Conservation (phyloP, 768 basidiomycete species). For the Boletellus sp. region DNA sequence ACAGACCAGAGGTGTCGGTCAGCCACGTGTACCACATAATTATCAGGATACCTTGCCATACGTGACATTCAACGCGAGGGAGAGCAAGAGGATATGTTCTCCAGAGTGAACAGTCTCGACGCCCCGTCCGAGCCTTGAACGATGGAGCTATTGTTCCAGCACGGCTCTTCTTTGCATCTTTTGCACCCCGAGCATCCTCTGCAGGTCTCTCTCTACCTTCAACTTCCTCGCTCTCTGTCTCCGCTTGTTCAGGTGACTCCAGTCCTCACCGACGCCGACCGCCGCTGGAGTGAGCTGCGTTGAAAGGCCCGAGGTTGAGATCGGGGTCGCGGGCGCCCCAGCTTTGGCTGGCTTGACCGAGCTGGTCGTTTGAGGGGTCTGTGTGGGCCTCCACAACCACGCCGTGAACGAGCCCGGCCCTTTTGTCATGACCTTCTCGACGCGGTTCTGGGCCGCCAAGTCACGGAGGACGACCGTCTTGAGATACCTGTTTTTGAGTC, state of each 20-base stretch:
- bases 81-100: background rate
- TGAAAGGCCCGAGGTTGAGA: background rate
- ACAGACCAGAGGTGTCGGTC: too few species aligned
- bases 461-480: slow-evolving; percentile 50
- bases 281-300: slow-evolving; percentile 22
- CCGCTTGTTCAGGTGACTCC: slow-evolving; percentile 54
- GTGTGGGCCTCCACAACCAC: slow-evolving; percentile 40
- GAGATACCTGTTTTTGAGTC: slow-evolving; percentile 42
- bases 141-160: background rate
- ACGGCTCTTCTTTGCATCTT: slow-evolving; percentile 14
- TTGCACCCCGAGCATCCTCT: slow-evolving; percentile 36
- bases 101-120: background rate
- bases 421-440: slow-evolving; percentile 40
- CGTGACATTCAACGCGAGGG: background rate
- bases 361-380: background rate
- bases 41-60: too few species aligned
- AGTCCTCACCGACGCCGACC: slow-evolving; percentile 40
- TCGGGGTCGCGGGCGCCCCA: background rate
- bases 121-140: background rate
- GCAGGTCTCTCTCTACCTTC: slow-evolving; percentile 44
- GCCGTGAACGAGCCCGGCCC: slow-evolving; percentile 27
- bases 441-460: slow-evolving; percentile 38
- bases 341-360: background rate
- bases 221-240: slow-evolving; percentile 43
- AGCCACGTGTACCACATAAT: too few species aligned